These are phyloP conservation scores for Skeletonema potamos DNA, from an alignment of 108 stramenopile species.

Conservation along the genomic window DNA sequence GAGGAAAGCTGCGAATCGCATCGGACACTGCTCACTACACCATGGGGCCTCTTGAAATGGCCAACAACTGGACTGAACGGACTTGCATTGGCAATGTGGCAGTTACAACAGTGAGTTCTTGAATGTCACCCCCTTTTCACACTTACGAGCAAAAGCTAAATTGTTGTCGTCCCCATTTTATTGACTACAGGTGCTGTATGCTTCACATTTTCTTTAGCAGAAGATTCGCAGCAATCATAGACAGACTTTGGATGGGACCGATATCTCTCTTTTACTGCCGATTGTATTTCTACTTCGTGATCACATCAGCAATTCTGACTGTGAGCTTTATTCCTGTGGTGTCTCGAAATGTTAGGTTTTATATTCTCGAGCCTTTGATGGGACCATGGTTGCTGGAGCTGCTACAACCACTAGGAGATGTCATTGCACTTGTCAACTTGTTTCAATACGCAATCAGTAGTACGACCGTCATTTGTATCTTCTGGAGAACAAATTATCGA, in stretches of 20 bases:
- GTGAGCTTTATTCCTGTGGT: conserved; percentile 28
- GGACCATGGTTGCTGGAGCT: conserved; percentile 3
- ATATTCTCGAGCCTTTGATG: conserved; percentile 9
- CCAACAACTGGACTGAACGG: conserved; percentile 30
- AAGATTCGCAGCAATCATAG: conserved; percentile 33
- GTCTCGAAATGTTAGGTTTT: conserved; percentile 10
- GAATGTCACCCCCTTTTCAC: background rate
- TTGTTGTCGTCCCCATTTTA: background rate
- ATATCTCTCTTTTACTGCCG: conserved; percentile 31
- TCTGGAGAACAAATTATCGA: conserved; percentile 35
- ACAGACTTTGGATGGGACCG: conserved; percentile 38
- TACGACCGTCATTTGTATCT: conserved; percentile 36
- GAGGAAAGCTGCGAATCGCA: conserved; percentile 15
- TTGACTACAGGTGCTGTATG: conserved; percentile 19
- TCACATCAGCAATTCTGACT: conserved; percentile 27
- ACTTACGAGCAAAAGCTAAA: background rate
- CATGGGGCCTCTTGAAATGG: conserved; percentile 18
- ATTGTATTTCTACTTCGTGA: conserved; percentile 35
- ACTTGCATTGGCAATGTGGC: conserved; percentile 31
- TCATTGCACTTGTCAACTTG: conserved; percentile 19
- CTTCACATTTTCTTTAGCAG: conserved; percentile 34
- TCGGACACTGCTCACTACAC: conserved; percentile 8
- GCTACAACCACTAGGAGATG: conserved; percentile 13
- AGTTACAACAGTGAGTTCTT: conserved; percentile 14
- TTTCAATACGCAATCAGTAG: conserved; percentile 17